phyloP scores from a whole-genome alignment of 805 yeast genomes.

The Monosporozyma aerobia region DNA sequence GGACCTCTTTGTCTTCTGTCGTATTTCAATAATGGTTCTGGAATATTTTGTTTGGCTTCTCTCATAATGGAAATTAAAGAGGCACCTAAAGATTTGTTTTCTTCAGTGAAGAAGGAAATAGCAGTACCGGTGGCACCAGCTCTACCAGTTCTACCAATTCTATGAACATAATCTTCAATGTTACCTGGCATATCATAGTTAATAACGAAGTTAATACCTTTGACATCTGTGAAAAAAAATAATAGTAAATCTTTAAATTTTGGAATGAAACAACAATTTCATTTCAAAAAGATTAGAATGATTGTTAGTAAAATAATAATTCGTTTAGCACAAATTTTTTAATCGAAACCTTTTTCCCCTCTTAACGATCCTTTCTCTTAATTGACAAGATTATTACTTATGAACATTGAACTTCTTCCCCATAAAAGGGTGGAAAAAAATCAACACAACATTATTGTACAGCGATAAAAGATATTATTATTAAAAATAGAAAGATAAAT shows the following conservation, averaged over 20 bases:
- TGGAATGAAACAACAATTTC: neutral
- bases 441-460: neutral
- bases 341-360: neutral
- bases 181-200: constrained; percentile 97
- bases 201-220: constrained; percentile 88
- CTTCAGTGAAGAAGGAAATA: constrained; percentile 84
- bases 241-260: neutral
- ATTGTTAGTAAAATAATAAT: constrained; percentile 5
- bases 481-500: neutral
- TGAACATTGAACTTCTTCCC: neutral
- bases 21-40: constrained; percentile 67
- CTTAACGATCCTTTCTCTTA: neutral
- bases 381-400: neutral
- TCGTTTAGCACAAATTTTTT: too few relatives aligned
- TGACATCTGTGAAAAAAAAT: constrained; percentile 60
- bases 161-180: constrained; percentile 96
- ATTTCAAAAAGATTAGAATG: neutral
- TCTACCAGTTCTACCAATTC: constrained; percentile 99
- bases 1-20: constrained; percentile 62
- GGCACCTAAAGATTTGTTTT: constrained; percentile 79
- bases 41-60: constrained; percentile 91
- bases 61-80: constrained; percentile 81
- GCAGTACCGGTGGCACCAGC: constrained; percentile 97
- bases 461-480: neutral
- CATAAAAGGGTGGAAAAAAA: neutral